These are phyloP conservation scores for Senna tora DNA, from an alignment of 306 rosid species.

Conservation along the genomic window DNA sequence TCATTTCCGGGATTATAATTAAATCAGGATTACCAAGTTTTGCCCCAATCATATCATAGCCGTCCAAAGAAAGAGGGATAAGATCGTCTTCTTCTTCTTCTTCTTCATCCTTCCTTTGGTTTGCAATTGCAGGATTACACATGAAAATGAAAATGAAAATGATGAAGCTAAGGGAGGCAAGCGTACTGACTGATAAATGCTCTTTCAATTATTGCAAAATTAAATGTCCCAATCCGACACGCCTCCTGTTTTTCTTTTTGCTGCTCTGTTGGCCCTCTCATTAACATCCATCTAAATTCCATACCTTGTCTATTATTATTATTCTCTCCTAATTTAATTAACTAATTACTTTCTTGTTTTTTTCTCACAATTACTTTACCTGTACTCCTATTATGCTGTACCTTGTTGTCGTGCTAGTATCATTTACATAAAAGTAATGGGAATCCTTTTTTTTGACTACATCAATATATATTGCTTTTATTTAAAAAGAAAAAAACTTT, in stretches of 20 bases:
- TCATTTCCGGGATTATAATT: neutral
- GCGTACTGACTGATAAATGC: constrained; percentile 23
- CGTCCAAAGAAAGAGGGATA: constrained; percentile 26
- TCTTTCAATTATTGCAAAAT: constrained; percentile 42
- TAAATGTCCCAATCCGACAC: constrained; percentile 30
- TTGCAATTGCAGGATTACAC: too few species aligned
- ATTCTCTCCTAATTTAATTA: neutral
- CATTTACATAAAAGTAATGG: constrained; percentile 1
- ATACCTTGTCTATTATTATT: neutral
- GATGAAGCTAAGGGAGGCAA: neutral
- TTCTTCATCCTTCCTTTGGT: constrained; percentile 10
- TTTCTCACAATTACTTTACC: neutral
- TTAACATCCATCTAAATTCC: neutral
- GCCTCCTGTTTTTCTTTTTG: constrained; percentile 29
- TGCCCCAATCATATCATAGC: constrained; percentile 14
- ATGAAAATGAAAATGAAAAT: neutral
- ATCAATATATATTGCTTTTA: constrained; percentile 10
- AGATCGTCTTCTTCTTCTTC: too few species aligned
- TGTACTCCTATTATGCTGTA: neutral
- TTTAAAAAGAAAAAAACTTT: neutral
- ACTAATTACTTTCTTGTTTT: neutral
- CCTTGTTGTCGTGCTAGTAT: neutral
- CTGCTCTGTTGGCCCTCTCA: constrained; percentile 18
- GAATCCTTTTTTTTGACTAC: constrained; percentile 40
- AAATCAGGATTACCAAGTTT: neutral